Base-by-base conservation (phyloP, 768 basidiomycete species). In the Candolleomyces eurysporus region DNA sequence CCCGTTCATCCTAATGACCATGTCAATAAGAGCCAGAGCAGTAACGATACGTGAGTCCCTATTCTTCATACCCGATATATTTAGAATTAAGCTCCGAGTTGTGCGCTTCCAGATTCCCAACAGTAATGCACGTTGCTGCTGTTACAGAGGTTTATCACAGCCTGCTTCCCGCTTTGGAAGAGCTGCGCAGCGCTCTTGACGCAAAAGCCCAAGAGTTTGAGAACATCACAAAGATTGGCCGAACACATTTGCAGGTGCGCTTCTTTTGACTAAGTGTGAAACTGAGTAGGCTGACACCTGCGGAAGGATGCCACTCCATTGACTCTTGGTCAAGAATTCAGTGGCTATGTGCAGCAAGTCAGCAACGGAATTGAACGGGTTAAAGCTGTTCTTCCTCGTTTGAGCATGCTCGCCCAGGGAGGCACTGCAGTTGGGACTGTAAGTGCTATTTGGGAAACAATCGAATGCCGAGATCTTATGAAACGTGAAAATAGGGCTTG, bases 1-100 rank as follows among this genome's bases (percentile, higher is more conserved):
- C 97, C 97, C 9, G 96, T 99, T 2, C 97, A 99, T 73, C 97
- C 97, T 42, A 99, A 99, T 75, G 97, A 99, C 72, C 97, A 99
- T 76, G 96, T 98, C 68, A 99, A 99, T 81, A 96, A 91, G 91
- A 94, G 93, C 74, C 96, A 98, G 76, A 96, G 94, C 65, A 96
- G 94, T 71, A 99, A 99, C 70, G 97, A 99, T 76, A 95, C 96
- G 94, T 94, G 73, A 69, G 90, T 80, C 8, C 17, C 31, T 19
- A 22, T 36, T 10, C 59, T 54, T 56, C 42, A 48, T 42, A 5
- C 48, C 5, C 45, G n/a, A 19, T 21, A 36, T 43, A 11, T 31
- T 36, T 26, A 2, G 22, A 31, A 46, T 42, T 13, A 36, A 32
- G 50, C 7, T 48, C 49, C 30, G 42, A 22, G 36, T 36, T 36